Evolutionary conservation across 495 filamentous ascomycete species (phyloP).

Genomic region (Choiromyces venosus): DNA sequence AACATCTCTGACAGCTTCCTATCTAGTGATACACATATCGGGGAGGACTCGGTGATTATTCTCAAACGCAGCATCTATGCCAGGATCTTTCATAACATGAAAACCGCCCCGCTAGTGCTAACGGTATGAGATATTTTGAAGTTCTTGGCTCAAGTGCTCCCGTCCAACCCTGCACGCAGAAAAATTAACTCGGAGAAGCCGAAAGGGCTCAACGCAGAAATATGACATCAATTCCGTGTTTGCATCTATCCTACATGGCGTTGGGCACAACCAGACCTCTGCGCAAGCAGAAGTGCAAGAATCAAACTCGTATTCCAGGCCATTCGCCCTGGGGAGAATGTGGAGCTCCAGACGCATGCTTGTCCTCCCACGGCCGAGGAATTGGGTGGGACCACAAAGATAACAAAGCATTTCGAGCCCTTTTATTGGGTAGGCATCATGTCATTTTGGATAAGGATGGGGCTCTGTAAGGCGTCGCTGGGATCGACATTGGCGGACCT

Average conservation of each 20-base stretch:
- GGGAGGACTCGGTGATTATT: not conserved
- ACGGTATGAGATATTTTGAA: not conserved
- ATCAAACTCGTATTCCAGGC: not conserved
- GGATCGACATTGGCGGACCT: not conserved
- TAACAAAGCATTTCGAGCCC: not conserved
- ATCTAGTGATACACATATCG: not conserved
- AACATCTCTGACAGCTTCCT: not conserved
- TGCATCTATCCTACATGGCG: not conserved
- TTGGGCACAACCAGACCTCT: not conserved
- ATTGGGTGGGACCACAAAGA: not conserved
- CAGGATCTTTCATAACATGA: not conserved
- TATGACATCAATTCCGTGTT: not conserved
- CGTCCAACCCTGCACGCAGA: not conserved
- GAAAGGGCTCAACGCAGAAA: not conserved
- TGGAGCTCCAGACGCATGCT: not conserved
- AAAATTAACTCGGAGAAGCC: not conserved
- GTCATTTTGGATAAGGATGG: not conserved
- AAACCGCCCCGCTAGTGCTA: not conserved
- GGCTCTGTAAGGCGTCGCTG: not conserved
- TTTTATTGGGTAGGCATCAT: not conserved
- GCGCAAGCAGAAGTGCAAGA: not conserved
- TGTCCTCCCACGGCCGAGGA: not conserved
- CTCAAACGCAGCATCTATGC: not conserved
- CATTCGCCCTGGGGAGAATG: not conserved
- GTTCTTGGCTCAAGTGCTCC: not conserved